Evolutionary conservation across 2,329 filamentous ascomycete species (phyloP).

Genomic region (Monosporascus sp.): DNA sequence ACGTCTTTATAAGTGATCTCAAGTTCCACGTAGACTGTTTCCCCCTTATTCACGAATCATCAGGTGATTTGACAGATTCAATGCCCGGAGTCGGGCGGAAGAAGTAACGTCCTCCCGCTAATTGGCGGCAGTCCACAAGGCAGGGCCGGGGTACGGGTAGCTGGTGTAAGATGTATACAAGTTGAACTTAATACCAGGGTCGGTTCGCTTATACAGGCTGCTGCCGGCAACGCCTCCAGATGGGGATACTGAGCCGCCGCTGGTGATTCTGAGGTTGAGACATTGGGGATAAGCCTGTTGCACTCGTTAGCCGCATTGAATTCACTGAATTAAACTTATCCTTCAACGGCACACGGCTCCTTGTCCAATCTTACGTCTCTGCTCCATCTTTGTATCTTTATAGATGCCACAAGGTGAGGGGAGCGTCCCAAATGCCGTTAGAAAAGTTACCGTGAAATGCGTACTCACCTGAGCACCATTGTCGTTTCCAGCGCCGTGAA

Average conservation of each 20-base stretch:
- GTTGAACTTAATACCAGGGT: slow-evolving; percentile 23
- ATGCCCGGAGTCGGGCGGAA: background rate
- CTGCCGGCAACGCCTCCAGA: slow-evolving; percentile 26
- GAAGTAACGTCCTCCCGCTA: background rate
- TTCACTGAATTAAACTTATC: too few species aligned
- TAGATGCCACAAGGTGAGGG: too few species aligned
- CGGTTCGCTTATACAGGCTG: slow-evolving; percentile 23
- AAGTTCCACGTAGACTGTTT: too few species aligned
- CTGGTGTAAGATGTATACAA: slow-evolving; percentile 14
- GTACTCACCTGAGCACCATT: slow-evolving; percentile 24
- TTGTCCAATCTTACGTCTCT: too few species aligned
- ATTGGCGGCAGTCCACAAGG: slow-evolving; percentile 19
- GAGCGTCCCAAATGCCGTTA: too few species aligned
- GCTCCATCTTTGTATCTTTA: too few species aligned
- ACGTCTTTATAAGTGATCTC: too few species aligned
- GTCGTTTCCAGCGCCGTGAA: slow-evolving; percentile 34
- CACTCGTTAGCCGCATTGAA: background rate
- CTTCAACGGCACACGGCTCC: too few species aligned
- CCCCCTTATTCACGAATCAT: background rate
- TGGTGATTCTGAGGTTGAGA: slow-evolving; percentile 36
- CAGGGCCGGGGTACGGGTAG: slow-evolving; percentile 21
- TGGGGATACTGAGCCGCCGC: slow-evolving; percentile 21
- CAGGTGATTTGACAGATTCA: background rate
- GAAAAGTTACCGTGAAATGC: background rate
- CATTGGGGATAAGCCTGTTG: slow-evolving; percentile 38